phyloP scores from a whole-genome alignment of 352 stramenopile species.

The Peronospora tabacina region DNA sequence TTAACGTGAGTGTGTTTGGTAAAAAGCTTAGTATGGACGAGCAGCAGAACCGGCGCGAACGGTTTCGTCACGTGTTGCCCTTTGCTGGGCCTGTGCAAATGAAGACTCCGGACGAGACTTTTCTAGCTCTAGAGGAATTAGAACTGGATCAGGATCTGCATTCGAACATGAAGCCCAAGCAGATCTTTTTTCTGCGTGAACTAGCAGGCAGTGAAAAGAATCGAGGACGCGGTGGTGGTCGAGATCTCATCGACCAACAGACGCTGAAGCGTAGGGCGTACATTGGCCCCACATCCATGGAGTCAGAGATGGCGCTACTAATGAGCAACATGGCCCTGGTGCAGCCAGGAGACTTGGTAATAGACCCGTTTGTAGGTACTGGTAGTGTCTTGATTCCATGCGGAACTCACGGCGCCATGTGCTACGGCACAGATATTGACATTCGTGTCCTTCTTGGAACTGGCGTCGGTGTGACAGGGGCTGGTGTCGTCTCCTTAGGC shows the following conservation, averaged over 20 bases:
- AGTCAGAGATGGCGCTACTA: constrained; percentile 94
- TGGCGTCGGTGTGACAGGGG: constrained; percentile 48
- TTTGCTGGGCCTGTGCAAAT: constrained; percentile 68
- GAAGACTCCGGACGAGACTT: constrained; percentile 58
- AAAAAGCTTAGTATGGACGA: constrained; percentile 73
- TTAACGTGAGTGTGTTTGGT: constrained; percentile 69
- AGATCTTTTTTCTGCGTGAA: constrained; percentile 65
- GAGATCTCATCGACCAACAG: constrained; percentile 84
- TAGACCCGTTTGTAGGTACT: constrained; percentile 97
- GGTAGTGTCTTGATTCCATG: constrained; percentile 94
- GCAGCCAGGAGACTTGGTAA: constrained; percentile 67
- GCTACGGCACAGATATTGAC: constrained; percentile 96
- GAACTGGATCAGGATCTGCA: constrained; percentile 44
- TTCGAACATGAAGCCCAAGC: constrained; percentile 34
- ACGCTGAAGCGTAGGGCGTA: constrained; percentile 92
- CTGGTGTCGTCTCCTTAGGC: constrained; percentile 15
- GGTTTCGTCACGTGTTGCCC: constrained; percentile 45
- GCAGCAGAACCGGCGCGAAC: constrained; percentile 41
- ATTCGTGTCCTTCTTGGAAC: constrained; percentile 91
- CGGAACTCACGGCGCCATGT: constrained; percentile 88
- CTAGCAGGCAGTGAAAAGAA: constrained; percentile 67
- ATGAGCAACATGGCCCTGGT: constrained; percentile 89
- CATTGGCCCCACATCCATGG: constrained; percentile 96
- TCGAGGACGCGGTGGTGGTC: constrained; percentile 49
- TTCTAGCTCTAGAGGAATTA: constrained; percentile 69